phyloP scores from a whole-genome alignment of 495 filamentous ascomycete genomes.

The Hypoxylon crocopeplum region DNA sequence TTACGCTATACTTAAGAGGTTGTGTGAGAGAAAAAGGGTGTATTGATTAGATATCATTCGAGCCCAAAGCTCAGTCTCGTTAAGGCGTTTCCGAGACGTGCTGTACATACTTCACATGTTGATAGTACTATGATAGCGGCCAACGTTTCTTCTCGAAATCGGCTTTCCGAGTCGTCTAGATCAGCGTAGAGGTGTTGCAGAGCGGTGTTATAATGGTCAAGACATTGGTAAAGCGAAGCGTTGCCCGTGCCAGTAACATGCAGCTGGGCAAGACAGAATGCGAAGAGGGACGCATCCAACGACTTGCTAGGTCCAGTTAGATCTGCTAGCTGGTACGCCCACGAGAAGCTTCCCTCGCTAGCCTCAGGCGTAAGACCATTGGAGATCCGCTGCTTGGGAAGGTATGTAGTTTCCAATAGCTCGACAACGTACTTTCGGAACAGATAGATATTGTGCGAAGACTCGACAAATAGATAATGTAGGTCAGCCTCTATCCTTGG shows the following conservation, averaged over 20 bases:
- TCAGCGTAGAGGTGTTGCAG: constrained; percentile 19
- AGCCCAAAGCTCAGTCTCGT: neutral
- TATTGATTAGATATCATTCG: no score
- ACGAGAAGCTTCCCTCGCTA: constrained; percentile 17
- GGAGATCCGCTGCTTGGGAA: constrained; percentile 8
- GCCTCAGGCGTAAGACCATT: neutral
- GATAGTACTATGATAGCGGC: constrained; percentile 22
- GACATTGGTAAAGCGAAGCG: constrained; percentile 21
- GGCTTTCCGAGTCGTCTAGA: constrained; percentile 12
- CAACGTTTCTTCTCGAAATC: constrained; percentile 21
- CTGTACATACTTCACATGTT: constrained; percentile 20
- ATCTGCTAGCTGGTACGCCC: constrained; percentile 15
- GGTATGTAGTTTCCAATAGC: constrained; percentile 16
- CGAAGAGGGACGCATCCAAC: constrained; percentile 20
- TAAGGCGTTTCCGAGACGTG: neutral
- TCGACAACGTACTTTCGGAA: constrained; percentile 20
- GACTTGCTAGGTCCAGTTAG: constrained; percentile 11
- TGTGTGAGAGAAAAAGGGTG: neutral
- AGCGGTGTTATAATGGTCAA: constrained; percentile 25
- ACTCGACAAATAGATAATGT: constrained; percentile 14
- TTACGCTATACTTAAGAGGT: neutral
- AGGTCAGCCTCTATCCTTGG: constrained; percentile 8
- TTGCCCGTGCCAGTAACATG: constrained; percentile 15
- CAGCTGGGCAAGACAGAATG: constrained; percentile 23
- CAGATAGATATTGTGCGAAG: neutral